phyloP scores from a whole-genome alignment of 2,329 filamentous ascomycete genomes.

The Epichloe sylvatica region DNA sequence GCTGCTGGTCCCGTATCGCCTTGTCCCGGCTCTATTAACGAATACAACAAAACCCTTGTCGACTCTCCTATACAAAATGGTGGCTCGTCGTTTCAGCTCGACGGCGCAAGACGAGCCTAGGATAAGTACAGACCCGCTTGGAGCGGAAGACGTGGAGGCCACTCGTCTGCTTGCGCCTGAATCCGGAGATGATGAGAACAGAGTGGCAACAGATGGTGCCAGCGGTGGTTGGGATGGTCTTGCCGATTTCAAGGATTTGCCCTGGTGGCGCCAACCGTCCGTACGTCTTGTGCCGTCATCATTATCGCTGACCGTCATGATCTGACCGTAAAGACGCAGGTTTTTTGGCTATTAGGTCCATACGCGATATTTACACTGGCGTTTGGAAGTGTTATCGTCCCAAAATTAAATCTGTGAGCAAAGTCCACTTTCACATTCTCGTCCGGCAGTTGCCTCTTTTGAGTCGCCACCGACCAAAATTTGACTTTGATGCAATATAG shows the following conservation, averaged over 20 bases:
- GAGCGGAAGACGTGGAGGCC: neutral
- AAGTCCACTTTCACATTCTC: neutral
- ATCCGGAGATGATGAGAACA: neutral
- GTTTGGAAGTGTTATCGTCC: slow-evolving; percentile 74
- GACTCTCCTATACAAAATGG: neutral
- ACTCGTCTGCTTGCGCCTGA: slow-evolving; percentile 4
- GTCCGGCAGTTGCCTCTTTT: neutral
- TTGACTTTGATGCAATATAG: slow-evolving; percentile 17
- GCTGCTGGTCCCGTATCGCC: neutral
- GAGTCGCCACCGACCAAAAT: neutral
- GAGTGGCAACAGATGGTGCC: slow-evolving; percentile 7
- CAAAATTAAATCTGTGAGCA: slow-evolving; percentile 66
- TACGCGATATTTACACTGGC: slow-evolving; percentile 73
- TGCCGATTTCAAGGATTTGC: slow-evolving; percentile 45
- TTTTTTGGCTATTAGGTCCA: slow-evolving; percentile 73
- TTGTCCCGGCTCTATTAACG: neutral
- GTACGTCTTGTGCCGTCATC: slow-evolving; percentile 24
- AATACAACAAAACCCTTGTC: neutral
- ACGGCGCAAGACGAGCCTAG: neutral
- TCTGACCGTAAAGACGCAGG: slow-evolving; percentile 29
- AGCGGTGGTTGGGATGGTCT: slow-evolving; percentile 30
- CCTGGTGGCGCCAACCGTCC: slow-evolving; percentile 50
- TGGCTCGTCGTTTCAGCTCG: neutral
- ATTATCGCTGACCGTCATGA: neutral
- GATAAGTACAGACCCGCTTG: neutral